Percentiles rank a stretch among this genome's conserved stretches.
phyloP scores from a whole-genome alignment of 2,329 filamentous ascomycete genomes.

The Aaosphaeria arxii region DNA sequence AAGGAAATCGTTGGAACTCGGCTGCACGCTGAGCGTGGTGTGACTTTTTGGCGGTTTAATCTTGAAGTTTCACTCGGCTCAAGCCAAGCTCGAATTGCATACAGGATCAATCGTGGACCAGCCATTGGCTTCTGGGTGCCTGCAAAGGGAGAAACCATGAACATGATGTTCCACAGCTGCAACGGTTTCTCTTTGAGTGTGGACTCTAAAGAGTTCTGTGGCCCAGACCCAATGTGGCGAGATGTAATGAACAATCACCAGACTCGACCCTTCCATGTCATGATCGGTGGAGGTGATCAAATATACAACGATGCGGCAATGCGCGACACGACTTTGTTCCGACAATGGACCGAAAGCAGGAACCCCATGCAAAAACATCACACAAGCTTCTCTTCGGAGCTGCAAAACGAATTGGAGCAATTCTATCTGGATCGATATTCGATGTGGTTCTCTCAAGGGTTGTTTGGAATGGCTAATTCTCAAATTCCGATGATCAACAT shows the following conservation, averaged over 20 bases:
- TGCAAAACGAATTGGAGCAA: slow-evolving; percentile 83
- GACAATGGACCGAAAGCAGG: slow-evolving; percentile 78
- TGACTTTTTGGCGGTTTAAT: slow-evolving; percentile 97
- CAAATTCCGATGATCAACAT: slow-evolving; percentile 99
- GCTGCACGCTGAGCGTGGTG: slow-evolving; percentile 79
- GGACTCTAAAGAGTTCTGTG: slow-evolving; percentile 76
- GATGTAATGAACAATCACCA: slow-evolving; percentile 94
- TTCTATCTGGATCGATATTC: slow-evolving; percentile 89
- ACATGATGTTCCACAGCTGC: slow-evolving; percentile 98
- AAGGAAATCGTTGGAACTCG: slow-evolving; percentile 80
- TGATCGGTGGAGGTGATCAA: slow-evolving; percentile 96
- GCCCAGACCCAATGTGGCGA: slow-evolving; percentile 94
- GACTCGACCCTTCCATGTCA: slow-evolving; percentile 90
- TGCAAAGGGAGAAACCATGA: slow-evolving; percentile 80
- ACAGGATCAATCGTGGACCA: slow-evolving; percentile 90
- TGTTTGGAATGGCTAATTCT: slow-evolving; percentile 87
- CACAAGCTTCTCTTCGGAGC: slow-evolving; percentile 71
- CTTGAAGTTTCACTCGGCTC: slow-evolving; percentile 82
- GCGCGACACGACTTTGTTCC: slow-evolving; percentile 71
- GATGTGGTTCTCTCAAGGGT: slow-evolving; percentile 93
- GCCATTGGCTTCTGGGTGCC: slow-evolving; percentile 94
- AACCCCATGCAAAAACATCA: slow-evolving; percentile 77
- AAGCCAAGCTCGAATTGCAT: slow-evolving; percentile 81
- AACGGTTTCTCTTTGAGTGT: slow-evolving; percentile 88
- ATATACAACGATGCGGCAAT: slow-evolving; percentile 91